phyloP scores from a whole-genome alignment of 179 eudicot genomes.

The Spinacia oleracea region DNA sequence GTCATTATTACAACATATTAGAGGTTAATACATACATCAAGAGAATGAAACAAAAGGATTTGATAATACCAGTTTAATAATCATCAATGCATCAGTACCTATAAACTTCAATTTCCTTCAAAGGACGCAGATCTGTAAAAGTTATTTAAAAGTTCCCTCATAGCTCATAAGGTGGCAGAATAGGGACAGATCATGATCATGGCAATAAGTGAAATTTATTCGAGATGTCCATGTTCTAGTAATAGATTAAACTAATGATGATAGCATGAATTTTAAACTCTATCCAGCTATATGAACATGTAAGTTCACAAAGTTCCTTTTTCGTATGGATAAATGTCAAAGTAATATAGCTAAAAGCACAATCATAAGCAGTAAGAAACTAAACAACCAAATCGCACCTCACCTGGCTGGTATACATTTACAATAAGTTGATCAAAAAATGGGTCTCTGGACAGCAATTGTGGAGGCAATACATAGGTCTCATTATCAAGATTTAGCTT shows the following conservation, averaged over 20 bases:
- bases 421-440: slow-evolving; percentile 79
- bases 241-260: background rate
- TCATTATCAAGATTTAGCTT: slow-evolving; percentile 24
- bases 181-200: background rate
- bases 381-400: slow-evolving; percentile 52
- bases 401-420: slow-evolving; percentile 91
- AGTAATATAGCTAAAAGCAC: background rate
- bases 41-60: background rate
- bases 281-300: background rate
- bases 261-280: background rate
- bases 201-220: too few relatives aligned
- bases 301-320: background rate
- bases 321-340: background rate
- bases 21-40: background rate
- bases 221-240: background rate
- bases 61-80: background rate
- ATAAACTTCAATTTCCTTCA: background rate
- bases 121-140: background rate
- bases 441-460: slow-evolving; percentile 69
- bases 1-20: background rate
- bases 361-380: background rate
- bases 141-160: background rate
- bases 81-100: background rate
- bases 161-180: background rate
- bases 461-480: slow-evolving; percentile 53